Conservation (phyloP, 441 rosid genomes). For the Metrosideros polymorpha region DNA sequence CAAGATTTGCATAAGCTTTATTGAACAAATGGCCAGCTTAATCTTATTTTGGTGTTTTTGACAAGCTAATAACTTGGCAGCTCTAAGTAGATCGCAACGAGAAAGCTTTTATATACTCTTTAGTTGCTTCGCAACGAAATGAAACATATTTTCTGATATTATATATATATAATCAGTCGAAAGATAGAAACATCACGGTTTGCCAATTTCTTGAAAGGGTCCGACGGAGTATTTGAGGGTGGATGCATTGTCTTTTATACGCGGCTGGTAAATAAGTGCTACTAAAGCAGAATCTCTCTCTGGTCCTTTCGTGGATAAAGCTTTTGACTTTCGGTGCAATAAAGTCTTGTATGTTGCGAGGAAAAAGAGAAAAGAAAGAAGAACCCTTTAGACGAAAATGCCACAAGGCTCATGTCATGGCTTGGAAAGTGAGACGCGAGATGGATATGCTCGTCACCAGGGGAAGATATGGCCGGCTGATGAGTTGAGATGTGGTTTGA, state of each 20-base stretch:
- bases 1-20: not conserved
- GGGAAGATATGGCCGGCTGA: not conserved
- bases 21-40: not conserved
- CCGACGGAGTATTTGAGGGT: not conserved
- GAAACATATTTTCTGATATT: not conserved
- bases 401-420: not conserved
- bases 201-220: not conserved
- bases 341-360: not conserved
- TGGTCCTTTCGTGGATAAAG: not conserved
- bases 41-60: not conserved
- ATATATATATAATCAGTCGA: not conserved
- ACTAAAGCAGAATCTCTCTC: not conserved
- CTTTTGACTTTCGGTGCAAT: fast-evolving
- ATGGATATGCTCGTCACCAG: not conserved
- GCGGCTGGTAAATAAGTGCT: not conserved
- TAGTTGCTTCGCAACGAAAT: not conserved
- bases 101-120: not conserved
- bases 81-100: not conserved
- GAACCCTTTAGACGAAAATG: not conserved
- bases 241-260: not conserved
- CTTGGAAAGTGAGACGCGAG: not conserved
- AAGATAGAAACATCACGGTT: not conserved
- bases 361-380: not conserved
- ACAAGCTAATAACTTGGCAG: not conserved
- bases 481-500: not conserved